A percentile compares a stretch with the other conserved stretches of the same genome.
Conservation (phyloP, 2,329 filamentous ascomycete species). For the Sporothrix schenckii region DNA sequence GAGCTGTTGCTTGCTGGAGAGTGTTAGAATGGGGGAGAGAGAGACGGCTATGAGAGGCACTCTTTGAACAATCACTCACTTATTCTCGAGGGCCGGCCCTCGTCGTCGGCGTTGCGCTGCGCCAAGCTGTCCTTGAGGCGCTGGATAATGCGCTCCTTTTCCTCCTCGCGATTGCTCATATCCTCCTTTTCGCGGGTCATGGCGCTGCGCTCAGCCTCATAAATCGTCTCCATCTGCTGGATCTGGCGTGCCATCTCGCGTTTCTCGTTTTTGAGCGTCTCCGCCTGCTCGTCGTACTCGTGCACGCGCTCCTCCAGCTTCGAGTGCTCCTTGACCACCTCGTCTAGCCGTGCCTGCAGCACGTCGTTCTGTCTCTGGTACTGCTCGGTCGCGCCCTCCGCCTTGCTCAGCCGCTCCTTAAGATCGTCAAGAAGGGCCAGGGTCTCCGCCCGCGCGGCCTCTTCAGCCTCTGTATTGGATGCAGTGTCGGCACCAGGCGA, state of each 20-base stretch:
- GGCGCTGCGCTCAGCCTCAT: conserved; percentile 84
- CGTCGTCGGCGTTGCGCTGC: conserved; percentile 67
- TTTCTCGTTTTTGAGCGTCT: conserved; percentile 80
- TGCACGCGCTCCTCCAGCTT: conserved; percentile 86
- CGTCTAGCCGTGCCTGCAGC: conserved; percentile 82
- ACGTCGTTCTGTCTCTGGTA: conserved; percentile 83
- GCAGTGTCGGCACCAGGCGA: not conserved
- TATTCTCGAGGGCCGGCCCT: conserved; percentile 61
- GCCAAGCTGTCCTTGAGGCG: conserved; percentile 86
- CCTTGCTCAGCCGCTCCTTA: conserved; percentile 77
- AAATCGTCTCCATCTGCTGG: conserved; percentile 88
- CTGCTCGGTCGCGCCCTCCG: conserved; percentile 76
- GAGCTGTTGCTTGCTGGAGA: conserved; percentile 56
- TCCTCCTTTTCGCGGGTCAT: conserved; percentile 93
- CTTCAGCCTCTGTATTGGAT: conserved; percentile 54
- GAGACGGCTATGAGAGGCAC: not conserved
- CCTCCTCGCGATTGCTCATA: conserved; percentile 79
- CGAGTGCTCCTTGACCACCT: conserved; percentile 78
- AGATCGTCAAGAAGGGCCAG: conserved; percentile 80
- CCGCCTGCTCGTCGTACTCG: conserved; percentile 81
- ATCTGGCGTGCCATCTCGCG: conserved; percentile 80
- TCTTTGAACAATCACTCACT: conserved; percentile 44
- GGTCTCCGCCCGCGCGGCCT: conserved; percentile 78
- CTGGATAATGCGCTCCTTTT: conserved; percentile 88
- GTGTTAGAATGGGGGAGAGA: conserved; percentile 28